phyloP scores from a whole-genome alignment of 1,139 yeast species.

The Saccharomycopsis hybrid region DNA sequence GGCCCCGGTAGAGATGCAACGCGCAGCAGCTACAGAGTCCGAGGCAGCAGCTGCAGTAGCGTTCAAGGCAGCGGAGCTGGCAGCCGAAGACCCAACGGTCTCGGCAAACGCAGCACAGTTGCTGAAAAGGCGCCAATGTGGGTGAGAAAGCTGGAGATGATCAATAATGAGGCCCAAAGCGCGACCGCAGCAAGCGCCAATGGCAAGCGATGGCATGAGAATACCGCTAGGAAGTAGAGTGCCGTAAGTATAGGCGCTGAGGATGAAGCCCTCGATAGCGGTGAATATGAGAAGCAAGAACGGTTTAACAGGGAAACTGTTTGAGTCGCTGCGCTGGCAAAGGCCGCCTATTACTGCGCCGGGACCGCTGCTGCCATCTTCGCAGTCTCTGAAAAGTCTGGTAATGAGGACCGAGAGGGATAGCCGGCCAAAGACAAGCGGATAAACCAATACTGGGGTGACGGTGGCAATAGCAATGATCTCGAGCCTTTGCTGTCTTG shows the following conservation, averaged over 20 bases:
- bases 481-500: conserved; percentile 34
- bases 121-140: conserved; percentile 11
- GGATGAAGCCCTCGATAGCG: conserved; percentile 46
- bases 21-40: conserved; percentile 19
- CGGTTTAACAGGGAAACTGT: conserved; percentile 25
- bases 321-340: conserved; percentile 28
- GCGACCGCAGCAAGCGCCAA: conserved; percentile 69
- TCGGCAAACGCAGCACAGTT: conserved; percentile 10
- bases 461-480: conserved; percentile 40
- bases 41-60: too few species aligned
- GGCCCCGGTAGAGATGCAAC: conserved; percentile 74
- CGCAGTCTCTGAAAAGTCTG: conserved; percentile 61
- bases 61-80: too few species aligned
- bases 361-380: conserved; percentile 23
- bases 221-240: conserved; percentile 69
- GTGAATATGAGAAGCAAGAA: conserved; percentile 37
- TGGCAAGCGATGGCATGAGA: conserved; percentile 62
- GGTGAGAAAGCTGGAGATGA: conserved; percentile 26
- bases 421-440: conserved; percentile 46
- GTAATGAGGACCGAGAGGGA: conserved; percentile 53
- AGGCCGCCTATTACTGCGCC: conserved; percentile 29
- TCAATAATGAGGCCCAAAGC: conserved; percentile 57
- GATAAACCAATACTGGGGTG: conserved; percentile 52
- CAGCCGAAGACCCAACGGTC: not conserved
- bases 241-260: conserved; percentile 61